These are phyloP conservation scores for Brassica carinata DNA, from an alignment of 345 rosid species.

Conservation along the genomic window DNA sequence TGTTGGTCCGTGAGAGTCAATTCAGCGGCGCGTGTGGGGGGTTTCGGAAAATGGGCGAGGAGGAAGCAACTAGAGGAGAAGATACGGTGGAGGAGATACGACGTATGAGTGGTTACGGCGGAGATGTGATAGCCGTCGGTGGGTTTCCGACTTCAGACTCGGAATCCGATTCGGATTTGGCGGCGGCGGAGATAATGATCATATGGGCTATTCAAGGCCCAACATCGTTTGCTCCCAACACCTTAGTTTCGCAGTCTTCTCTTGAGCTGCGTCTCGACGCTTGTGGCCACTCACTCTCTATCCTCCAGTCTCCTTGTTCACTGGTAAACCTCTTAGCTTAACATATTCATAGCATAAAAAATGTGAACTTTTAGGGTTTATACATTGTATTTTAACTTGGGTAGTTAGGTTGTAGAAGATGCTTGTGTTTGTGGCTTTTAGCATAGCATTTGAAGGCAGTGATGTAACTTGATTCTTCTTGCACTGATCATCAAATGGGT, in stretches of 20 bases:
- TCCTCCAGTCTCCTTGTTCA: slow-evolving; percentile 92
- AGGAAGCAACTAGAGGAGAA: slow-evolving; percentile 30
- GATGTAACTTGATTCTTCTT: neutral
- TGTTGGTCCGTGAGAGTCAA: neutral
- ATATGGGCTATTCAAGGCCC: slow-evolving; percentile 94
- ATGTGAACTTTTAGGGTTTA: neutral
- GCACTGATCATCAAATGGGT: neutral
- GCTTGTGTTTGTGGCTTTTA: neutral
- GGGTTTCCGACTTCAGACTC: slow-evolving; percentile 31
- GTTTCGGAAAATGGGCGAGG: slow-evolving; percentile 25
- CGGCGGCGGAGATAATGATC: slow-evolving; percentile 84
- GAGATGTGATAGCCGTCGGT: slow-evolving; percentile 50
- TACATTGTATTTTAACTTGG: neutral
- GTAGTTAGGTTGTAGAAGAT: too few relatives aligned
- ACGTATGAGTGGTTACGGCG: slow-evolving; percentile 60
- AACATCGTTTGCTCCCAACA: slow-evolving; percentile 65
- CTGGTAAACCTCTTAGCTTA: slow-evolving; percentile 47
- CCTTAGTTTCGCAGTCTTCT: slow-evolving; percentile 80
- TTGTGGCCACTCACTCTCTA: slow-evolving; percentile 79
- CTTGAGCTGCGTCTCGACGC: slow-evolving; percentile 78
- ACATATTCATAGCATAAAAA: neutral
- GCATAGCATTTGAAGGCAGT: slow-evolving; percentile 1
- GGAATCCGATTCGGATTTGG: slow-evolving; percentile 55
- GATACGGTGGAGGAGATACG: slow-evolving; percentile 41
- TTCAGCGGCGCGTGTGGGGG: slow-evolving; percentile 13